Evolutionary conservation across 1,284 basidiomycete genomes (phyloP), one percentile per base, ranked within the genome.

Genomic region (Spongiforma sp.): DNA sequence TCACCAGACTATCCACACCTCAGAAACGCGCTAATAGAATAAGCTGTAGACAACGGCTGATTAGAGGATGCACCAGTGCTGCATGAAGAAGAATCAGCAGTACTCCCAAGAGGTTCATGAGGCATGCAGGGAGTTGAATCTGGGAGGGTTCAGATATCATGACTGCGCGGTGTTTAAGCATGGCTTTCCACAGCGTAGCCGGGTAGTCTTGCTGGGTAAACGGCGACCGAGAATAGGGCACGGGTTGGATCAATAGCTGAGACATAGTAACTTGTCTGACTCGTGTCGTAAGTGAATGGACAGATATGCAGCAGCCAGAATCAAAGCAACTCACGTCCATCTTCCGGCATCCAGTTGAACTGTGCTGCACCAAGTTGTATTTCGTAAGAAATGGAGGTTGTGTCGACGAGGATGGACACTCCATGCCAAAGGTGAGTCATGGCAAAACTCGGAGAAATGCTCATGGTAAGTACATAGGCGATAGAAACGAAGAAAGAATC

Each of bases 251-350:
- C 87, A 19, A 89, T 72, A 9, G 87, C 67, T 60, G 87, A 91
- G 59, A 95, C 76, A 80, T 85, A 94, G 67, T 94, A 94, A 11
- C 93, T 93, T 17, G 93, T 77, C 90, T 95, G 67, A 19, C 60
- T 57, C 19, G 63, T n/a, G 21, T 41, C 19, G 34, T 74, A 34
- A 66, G 55, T 39, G 26, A 55, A 48, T 6, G 15, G 55, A 39
- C 14, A n/a, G 37, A 56, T 10, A 15, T 24, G n/a, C n/a, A n/a
- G n/a, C n/a, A 21, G 28, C 48, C 21, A 17, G 32, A 30, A 26
- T 21, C n/a, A 32, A 53, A 34, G 64, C 30, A 24, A 77, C 84
- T 65, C 68, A 93, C 91, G 71, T n/a, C n/a, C n/a, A n/a, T 83
- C 82, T 75, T 91, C 86, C 7, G 91, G 83, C n/a, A 79, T 84